Evolutionary conservation across 352 stramenopile genomes (phyloP), one percentile per base, ranked within the genome.

Genomic region (Pythium rhizo-oryzae): DNA sequence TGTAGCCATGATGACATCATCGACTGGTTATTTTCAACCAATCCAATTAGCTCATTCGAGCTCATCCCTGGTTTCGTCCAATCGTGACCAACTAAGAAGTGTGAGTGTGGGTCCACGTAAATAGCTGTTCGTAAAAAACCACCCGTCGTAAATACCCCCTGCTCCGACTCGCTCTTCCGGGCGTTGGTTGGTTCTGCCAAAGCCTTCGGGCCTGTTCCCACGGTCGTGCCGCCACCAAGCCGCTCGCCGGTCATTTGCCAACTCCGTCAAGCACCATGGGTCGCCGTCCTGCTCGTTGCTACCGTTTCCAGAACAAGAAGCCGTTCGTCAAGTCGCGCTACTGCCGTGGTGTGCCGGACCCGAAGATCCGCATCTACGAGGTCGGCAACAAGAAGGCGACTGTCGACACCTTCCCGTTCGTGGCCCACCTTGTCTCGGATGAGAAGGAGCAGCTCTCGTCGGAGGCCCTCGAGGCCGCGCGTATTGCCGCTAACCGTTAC

Each of bases 261-360:
- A 49, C 53, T 59, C 30, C 19, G 53, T 59, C 53, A 35, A 59
- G 53, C 59, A 80, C 37, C 61, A 81, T 81, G 75, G 75, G 75
- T 79, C 75, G 75, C 62, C 75, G 95, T 98, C 97, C 97, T 77
- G 96, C 97, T 81, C 97, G 97, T 82, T 99, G 97, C 88, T 99
- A 99, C 91, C 97, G 98, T 83, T 99, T 99, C 95, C 96, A 99
- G 87, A 99, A 99, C 96, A 99, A 99, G 97, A 99, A 99, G 92
- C 98, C 98, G 58, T 99, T 99, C 92, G 99, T 99, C 87, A 99
- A 99, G 93, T 99, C 96, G 61, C 95, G 98, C 71, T 99, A 99
- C 89, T 99, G 97, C 82, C 97, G 98, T 88, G 98, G 98, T 96
- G 98, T 99, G 62, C 98, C 97, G 50, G 91, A 94, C 78, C 78